A percentile compares a stretch with the other conserved stretches of the same genome.
Conservation (phyloP, 2,329 filamentous ascomycete species). For the Ramularia collo-cygni region DNA sequence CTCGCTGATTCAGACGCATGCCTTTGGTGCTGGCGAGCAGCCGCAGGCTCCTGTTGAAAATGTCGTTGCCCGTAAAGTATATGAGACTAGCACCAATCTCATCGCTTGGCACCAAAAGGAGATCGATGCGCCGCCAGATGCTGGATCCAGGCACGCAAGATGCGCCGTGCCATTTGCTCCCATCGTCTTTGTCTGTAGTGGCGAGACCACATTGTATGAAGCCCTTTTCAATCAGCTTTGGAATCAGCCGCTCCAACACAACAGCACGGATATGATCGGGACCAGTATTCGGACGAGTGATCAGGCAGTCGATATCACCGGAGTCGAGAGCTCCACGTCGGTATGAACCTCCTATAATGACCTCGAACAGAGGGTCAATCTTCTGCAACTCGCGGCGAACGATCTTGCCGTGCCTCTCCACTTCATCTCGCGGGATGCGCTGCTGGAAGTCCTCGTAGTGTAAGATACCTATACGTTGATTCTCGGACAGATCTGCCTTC, state of each 20-base stretch:
- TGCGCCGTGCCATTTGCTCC: conserved; percentile 84
- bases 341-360: conserved; percentile 78
- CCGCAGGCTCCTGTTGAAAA: conserved; percentile 84
- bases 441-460: conserved; percentile 72
- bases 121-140: conserved; percentile 74
- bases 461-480: conserved; percentile 69
- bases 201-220: conserved; percentile 70
- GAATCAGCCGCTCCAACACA: conserved; percentile 57
- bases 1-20: conserved; percentile 79
- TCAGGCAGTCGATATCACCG: conserved; percentile 77
- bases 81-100: conserved; percentile 79
- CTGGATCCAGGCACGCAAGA: conserved; percentile 59
- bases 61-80: conserved; percentile 95
- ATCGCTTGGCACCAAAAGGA: conserved; percentile 71
- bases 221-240: conserved; percentile 48
- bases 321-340: conserved; percentile 67
- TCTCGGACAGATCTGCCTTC: conserved; percentile 57
- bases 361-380: conserved; percentile 58
- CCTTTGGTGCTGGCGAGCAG: conserved; percentile 71
- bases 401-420: conserved; percentile 59
- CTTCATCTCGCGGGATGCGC: conserved; percentile 71
- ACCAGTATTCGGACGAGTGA: conserved; percentile 61
- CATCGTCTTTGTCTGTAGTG: conserved; percentile 42
- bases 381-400: conserved; percentile 53
- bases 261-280: conserved; percentile 54